Base-by-base conservation (phyloP, 108 stramenopile species). In the Skeletonema potamos region DNA sequence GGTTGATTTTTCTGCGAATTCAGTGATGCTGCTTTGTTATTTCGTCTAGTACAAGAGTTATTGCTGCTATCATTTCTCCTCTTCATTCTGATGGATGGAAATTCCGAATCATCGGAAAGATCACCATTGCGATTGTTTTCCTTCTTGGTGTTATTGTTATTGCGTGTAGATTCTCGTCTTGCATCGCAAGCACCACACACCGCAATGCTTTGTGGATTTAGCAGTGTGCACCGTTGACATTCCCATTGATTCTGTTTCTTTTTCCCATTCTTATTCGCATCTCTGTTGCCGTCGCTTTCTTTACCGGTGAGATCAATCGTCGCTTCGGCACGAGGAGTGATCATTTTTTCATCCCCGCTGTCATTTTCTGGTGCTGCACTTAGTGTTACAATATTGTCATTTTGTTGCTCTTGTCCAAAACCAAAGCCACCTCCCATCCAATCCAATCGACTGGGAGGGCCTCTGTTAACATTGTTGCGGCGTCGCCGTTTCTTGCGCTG, bases 391-490 rank as follows among this genome's bases (percentile, higher is more conserved):
- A 39, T 32, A n/a, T 54, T 30, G 5, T 28, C 70, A 70, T 18
- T 6, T 51, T n/a, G 20, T 51, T 51, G 48, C 9, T 7, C 48
- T 51, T n/a, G n/a, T n/a, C 20, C 48, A 22, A 22, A 6, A 51
- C 22, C 48, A 51, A 51, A 51, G 48, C 46, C 44, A 51, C 66
- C 61, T 20, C 77, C 77, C 13, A 78, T 58, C 77, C 77, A 78
- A 12, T 58, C 69, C 58, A 72, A 60, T 44, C 77, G 54, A 60
- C 62, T 66, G 59, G 70, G 77, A 22, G 66, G 68, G 22, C 56
- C 28, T 29, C 28, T 63, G 8, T 29, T 43, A 12, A 34, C 32
- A 24, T 26, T 56, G 29, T 36, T 62, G 24, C 62, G 51, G 41
- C 62, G 62, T 9, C 62, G 61, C 24, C 41, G 62, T 55, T 17